phyloP scores from a whole-genome alignment of 768 basidiomycete genomes.

The Lentinula raphanica region DNA sequence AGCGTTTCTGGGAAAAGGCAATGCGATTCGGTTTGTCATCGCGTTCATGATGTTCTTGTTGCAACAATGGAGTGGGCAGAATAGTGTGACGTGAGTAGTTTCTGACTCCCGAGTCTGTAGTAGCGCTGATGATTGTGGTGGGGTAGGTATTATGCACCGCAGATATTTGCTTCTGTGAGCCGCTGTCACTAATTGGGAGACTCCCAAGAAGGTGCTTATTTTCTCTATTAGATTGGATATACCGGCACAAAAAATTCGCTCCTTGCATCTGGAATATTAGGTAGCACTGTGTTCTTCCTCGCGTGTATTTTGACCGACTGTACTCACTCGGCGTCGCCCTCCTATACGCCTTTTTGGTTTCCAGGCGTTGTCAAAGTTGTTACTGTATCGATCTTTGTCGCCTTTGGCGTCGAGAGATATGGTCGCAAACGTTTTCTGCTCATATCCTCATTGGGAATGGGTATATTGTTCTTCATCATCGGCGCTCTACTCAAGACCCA shows the following conservation, averaged over 20 bases:
- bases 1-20: constrained; percentile 55
- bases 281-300: not conserved
- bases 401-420: constrained; percentile 59
- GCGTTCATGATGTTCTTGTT: constrained; percentile 52
- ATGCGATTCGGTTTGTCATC: constrained; percentile 54
- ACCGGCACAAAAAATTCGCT: constrained; percentile 53
- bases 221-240: constrained; percentile 52
- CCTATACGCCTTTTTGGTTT: not conserved
- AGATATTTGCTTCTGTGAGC: constrained; percentile 63
- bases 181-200: not conserved
- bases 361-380: constrained; percentile 60
- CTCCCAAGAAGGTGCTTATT: not conserved
- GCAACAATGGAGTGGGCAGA: constrained; percentile 62
- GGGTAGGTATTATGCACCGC: constrained; percentile 62
- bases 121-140: too few relatives aligned
- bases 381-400: constrained; percentile 63
- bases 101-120: not conserved
- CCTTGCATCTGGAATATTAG: constrained; percentile 70
- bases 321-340: constrained; percentile 31
- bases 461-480: constrained; percentile 54
- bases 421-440: constrained; percentile 52
- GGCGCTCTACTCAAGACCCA: constrained; percentile 61
- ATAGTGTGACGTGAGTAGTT: constrained; percentile 35
- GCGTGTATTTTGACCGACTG: constrained; percentile 15
- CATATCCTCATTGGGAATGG: constrained; percentile 54